Evolutionary conservation across 1,284 basidiomycete species (phyloP).

Genomic region (Ceratobasidium theobromae): DNA sequence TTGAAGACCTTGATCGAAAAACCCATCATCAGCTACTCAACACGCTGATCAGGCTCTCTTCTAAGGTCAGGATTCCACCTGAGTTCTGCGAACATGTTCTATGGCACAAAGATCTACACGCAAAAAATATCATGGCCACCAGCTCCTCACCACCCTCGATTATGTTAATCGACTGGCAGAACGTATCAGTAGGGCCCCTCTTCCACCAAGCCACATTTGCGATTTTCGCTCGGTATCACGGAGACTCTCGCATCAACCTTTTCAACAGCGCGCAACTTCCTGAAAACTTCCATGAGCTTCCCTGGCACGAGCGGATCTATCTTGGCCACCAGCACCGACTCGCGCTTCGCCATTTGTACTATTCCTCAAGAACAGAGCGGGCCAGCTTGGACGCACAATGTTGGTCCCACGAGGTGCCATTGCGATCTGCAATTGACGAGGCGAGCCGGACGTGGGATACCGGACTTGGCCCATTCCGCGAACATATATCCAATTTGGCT

Average conservation of each 20-base stretch:
- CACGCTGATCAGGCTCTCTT: constrained; percentile 21
- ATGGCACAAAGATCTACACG: constrained; percentile 34
- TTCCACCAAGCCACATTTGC: constrained; percentile 33
- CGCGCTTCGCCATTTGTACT: constrained; percentile 24
- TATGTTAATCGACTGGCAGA: constrained; percentile 41
- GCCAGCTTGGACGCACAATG: neutral
- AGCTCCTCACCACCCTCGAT: constrained; percentile 34
- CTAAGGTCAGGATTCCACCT: constrained; percentile 20
- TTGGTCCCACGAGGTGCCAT: neutral
- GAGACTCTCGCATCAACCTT: constrained; percentile 13
- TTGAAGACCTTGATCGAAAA: constrained; percentile 22
- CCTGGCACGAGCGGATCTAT: constrained; percentile 22
- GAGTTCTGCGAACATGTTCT: constrained; percentile 1
- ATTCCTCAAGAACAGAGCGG: neutral
- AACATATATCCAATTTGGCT: neutral
- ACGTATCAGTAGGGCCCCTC: constrained; percentile 36
- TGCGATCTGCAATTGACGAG: constrained; percentile 23
- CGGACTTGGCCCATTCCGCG: constrained; percentile 7
- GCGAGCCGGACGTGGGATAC: constrained; percentile 22
- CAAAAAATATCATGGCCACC: constrained; percentile 39
- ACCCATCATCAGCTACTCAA: constrained; percentile 26
- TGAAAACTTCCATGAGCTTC: constrained; percentile 3
- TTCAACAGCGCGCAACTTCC: constrained; percentile 7
- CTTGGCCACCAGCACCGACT: constrained; percentile 23
- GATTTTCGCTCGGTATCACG: constrained; percentile 16